A percentile compares a stretch with the other conserved stretches of the same genome.
phyloP scores from a whole-genome alignment of 306 rosid genomes.

The Abrus precatorius region DNA sequence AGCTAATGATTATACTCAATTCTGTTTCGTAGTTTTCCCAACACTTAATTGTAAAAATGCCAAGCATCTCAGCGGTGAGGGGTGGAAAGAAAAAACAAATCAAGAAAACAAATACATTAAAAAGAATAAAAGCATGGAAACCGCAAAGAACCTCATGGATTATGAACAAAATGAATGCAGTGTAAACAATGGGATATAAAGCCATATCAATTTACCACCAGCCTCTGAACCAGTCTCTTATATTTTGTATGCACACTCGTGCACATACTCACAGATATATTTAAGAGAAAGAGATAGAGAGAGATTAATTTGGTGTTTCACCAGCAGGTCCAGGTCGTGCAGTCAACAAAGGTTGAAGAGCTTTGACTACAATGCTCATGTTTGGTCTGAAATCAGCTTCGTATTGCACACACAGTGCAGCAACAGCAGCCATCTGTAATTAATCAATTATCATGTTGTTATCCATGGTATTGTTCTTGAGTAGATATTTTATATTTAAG shows the following conservation, averaged over 20 bases:
- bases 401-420: conserved; percentile 93
- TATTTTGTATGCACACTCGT: conserved; percentile 48
- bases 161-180: conserved; percentile 72
- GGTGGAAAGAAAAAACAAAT: not conserved
- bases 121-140: conserved; percentile 43
- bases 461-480: conserved; percentile 19
- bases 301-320: conserved; percentile 66
- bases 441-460: conserved; percentile 41
- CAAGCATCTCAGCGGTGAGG: conserved; percentile 40
- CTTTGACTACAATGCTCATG: conserved; percentile 98
- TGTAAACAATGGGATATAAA: conserved; percentile 55
- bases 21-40: conserved; percentile 41
- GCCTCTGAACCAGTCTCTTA: conserved; percentile 54
- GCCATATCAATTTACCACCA: conserved; percentile 58
- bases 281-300: conserved; percentile 44
- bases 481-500: conserved; percentile 20
- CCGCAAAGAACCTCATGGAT: conserved; percentile 52
- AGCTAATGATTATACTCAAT: conserved; percentile 17
- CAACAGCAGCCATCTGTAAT: conserved; percentile 93
- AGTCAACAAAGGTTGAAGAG: conserved; percentile 89
- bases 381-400: conserved; percentile 98
- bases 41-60: conserved; percentile 25
- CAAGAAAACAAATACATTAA: not conserved
- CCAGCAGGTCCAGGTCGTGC: conserved; percentile 79
- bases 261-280: conserved; percentile 49